These are phyloP conservation scores for Boletus reticuloceps DNA, from an alignment of 768 basidiomycete genomes.

Conservation along the genomic window DNA sequence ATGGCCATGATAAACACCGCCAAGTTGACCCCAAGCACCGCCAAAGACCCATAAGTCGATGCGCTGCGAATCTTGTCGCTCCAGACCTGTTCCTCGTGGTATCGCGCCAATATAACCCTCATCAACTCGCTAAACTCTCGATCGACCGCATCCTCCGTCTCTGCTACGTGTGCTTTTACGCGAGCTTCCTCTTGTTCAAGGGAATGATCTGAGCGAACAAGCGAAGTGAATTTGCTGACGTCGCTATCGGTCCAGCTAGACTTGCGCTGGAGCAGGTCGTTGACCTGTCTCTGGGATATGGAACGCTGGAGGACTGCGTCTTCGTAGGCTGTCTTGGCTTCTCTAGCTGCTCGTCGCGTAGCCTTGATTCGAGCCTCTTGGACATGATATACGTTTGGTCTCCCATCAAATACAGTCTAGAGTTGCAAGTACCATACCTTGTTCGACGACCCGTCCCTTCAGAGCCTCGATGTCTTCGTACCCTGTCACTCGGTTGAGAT, in stretches of 20 bases:
- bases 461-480: conserved; percentile 87
- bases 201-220: conserved; percentile 88
- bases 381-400: conserved; percentile 9
- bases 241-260: conserved; percentile 89
- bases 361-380: conserved; percentile 72
- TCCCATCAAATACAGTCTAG: not conserved
- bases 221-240: conserved; percentile 81
- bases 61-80: conserved; percentile 97
- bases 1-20: conserved; percentile 89
- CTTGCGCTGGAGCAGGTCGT: conserved; percentile 93
- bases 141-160: conserved; percentile 80
- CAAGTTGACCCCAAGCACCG: conserved; percentile 84
- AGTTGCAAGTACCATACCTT: conserved; percentile 55
- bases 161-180: conserved; percentile 64
- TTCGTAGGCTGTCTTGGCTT: conserved; percentile 76
- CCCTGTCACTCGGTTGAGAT: conserved; percentile 86
- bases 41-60: conserved; percentile 89
- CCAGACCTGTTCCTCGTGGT: conserved; percentile 99
- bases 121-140: conserved; percentile 85
- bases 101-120: conserved; percentile 84
- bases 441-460: conserved; percentile 71
- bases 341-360: conserved; percentile 62
- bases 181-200: conserved; percentile 76
- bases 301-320: conserved; percentile 77
- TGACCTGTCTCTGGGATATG: conserved; percentile 90